phyloP scores from a whole-genome alignment of 164 flowering plant genomes.

The Umbilicus rupestris region DNA sequence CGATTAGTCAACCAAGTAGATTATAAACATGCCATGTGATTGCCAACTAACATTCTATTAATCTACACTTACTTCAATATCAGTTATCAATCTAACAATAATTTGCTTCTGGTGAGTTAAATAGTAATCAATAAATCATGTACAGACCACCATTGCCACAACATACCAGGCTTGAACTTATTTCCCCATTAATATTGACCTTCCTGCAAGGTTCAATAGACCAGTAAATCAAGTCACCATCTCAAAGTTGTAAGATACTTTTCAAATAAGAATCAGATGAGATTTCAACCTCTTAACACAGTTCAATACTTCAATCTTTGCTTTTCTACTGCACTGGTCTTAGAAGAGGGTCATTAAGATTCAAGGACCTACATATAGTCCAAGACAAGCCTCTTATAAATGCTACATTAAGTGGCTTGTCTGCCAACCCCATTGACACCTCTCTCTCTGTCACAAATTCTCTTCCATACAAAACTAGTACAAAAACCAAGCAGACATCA shows the following conservation, averaged over 20 bases:
- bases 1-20: slow-evolving; percentile 13
- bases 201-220: too few relatives aligned
- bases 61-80: neutral
- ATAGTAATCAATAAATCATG: neutral
- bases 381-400: neutral
- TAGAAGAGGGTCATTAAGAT: neutral
- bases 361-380: slow-evolving; percentile 4
- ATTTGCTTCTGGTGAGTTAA: neutral
- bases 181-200: slow-evolving; percentile 10
- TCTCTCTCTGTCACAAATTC: neutral
- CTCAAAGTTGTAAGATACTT: neutral
- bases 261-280: neutral
- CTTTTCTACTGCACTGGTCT: neutral
- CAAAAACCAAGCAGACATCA: neutral
- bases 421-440: slow-evolving; percentile 1
- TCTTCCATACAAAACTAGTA: neutral
- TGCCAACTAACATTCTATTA: slow-evolving; percentile 17
- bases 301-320: neutral
- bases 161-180: neutral
- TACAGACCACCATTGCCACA: neutral
- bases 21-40: slow-evolving; percentile 25
- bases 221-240: neutral
- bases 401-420: slow-evolving; percentile 4
- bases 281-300: neutral
- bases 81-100: slow-evolving; percentile 3